A percentile compares a stretch with the other conserved stretches of the same genome.
Evolutionary conservation across 768 basidiomycete species (phyloP).

Genomic region (Myochromella boudieri): DNA sequence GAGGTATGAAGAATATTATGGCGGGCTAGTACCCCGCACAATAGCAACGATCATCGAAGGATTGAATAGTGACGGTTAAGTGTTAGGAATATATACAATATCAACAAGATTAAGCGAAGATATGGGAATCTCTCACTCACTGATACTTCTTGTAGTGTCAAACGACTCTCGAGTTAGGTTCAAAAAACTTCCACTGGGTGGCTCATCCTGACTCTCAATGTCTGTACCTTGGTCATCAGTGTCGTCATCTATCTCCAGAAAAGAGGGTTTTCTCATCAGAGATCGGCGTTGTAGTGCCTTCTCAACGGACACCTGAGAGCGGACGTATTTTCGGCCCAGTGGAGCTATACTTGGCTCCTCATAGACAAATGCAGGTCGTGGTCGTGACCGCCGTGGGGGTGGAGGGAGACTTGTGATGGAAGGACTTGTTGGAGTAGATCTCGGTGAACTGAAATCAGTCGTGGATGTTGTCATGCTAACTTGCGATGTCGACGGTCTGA

Average conservation of each 20-base stretch:
- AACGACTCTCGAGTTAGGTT: slow-evolving; percentile 54
- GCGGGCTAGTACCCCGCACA: slow-evolving; percentile 15
- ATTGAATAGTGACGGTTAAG: slow-evolving; percentile 14
- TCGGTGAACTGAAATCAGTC: slow-evolving; percentile 15
- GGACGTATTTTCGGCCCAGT: slow-evolving; percentile 24
- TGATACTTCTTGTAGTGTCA: slow-evolving; percentile 40
- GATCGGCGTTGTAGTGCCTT: slow-evolving; percentile 46
- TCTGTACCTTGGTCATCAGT: slow-evolving; percentile 33
- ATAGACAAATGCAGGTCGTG: slow-evolving; percentile 22
- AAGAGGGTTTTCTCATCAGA: slow-evolving; percentile 68
- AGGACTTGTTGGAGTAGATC: slow-evolving; percentile 22
- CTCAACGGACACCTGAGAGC: slow-evolving; percentile 35
- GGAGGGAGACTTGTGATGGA: slow-evolving; percentile 48
- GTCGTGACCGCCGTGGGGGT: slow-evolving; percentile 47
- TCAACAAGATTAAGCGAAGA: slow-evolving; percentile 11
- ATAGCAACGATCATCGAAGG: too few species aligned
- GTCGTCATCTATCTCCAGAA: slow-evolving; percentile 66
- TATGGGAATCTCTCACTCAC: slow-evolving; percentile 13
- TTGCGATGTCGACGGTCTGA: slow-evolving; percentile 38
- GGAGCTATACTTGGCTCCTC: slow-evolving; percentile 17
- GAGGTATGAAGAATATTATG: not conserved
- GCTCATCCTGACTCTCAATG: slow-evolving; percentile 19
- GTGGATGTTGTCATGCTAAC: slow-evolving; percentile 22
- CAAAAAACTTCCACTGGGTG: slow-evolving; percentile 43
- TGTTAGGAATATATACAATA: slow-evolving; percentile 14